Conservation (phyloP, 176 grass and related monocot species). For the Zizania latifolia region DNA sequence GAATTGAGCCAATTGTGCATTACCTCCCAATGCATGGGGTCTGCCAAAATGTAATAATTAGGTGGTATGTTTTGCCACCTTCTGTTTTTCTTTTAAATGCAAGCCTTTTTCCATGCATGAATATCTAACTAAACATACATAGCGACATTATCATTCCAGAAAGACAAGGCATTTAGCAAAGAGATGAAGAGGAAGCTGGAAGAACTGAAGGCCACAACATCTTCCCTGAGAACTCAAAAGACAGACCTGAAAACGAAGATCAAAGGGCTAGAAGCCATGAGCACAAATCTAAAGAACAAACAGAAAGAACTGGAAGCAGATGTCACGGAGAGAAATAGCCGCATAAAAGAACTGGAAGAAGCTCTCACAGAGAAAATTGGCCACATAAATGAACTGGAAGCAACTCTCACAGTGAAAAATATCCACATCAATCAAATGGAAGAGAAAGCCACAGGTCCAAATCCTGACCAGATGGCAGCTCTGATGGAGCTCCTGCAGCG, state of each 20-base stretch:
- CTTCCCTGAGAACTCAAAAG: conserved; percentile 56
- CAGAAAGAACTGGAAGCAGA: conserved; percentile 65
- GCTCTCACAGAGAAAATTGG: too few relatives aligned
- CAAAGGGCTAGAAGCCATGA: conserved; percentile 39
- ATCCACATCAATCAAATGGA: conserved; percentile 51
- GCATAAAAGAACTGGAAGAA: conserved; percentile 42
- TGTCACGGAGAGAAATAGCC: conserved; percentile 49
- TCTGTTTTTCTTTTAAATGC: not conserved
- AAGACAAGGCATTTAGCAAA: conserved; percentile 63
- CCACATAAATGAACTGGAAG: conserved; percentile 54
- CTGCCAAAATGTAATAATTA: not conserved
- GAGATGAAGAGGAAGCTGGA: conserved; percentile 60
- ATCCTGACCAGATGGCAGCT: conserved; percentile 36
- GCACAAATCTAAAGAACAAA: conserved; percentile 46
- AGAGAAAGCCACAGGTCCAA: conserved; percentile 8
- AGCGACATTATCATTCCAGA: conserved; percentile 37
- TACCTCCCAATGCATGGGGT: not conserved
- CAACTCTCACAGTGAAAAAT: conserved; percentile 49
- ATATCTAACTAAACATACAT: not conserved
- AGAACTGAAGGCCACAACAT: conserved; percentile 61
- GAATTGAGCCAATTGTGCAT: not conserved
- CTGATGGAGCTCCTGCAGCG: conserved; percentile 63
- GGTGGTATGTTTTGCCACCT: not conserved
- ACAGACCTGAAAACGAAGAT: conserved; percentile 73
- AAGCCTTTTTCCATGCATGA: not conserved